Conservation (phyloP, 306 rosid species). For the Arachis hypogaea region DNA sequence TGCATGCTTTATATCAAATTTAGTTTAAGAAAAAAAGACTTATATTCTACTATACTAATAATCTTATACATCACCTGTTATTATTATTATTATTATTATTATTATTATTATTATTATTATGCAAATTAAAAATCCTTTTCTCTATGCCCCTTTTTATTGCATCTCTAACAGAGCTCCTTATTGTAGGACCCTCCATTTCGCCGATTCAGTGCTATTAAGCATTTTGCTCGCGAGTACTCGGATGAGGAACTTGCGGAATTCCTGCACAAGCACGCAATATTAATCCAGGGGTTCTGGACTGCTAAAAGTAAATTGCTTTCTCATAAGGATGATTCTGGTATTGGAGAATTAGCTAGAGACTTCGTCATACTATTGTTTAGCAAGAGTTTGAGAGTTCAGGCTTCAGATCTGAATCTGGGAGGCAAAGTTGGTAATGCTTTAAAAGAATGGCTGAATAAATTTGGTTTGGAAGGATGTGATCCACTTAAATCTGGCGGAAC, state of each 20-base stretch:
- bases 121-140: neutral
- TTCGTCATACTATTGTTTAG: slow-evolving; percentile 51
- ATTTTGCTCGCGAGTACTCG: slow-evolving; percentile 71
- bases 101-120: no score
- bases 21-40: neutral
- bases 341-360: slow-evolving; percentile 56
- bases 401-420: slow-evolving; percentile 47
- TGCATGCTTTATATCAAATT: neutral
- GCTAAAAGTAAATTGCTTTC: slow-evolving; percentile 59
- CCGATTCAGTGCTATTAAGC: slow-evolving; percentile 70
- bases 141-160: slow-evolving; percentile 18
- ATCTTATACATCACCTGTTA: neutral
- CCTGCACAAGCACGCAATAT: slow-evolving; percentile 65
- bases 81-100: no score
- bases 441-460: slow-evolving; percentile 49
- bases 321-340: slow-evolving; percentile 38
- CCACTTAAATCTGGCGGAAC: slow-evolving; percentile 48
- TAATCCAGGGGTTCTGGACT: slow-evolving; percentile 81
- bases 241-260: slow-evolving; percentile 58
- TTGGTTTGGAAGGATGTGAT: slow-evolving; percentile 58
- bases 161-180: slow-evolving; percentile 29
- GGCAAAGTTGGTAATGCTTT: slow-evolving; percentile 37
- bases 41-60: neutral
- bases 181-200: slow-evolving; percentile 68
- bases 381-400: slow-evolving; percentile 55